Percentiles rank a stretch among this genome's conserved stretches.
Evolutionary conservation across 176 grass and related monocot species (phyloP).

Genomic region (Metroxylon sagu): DNA sequence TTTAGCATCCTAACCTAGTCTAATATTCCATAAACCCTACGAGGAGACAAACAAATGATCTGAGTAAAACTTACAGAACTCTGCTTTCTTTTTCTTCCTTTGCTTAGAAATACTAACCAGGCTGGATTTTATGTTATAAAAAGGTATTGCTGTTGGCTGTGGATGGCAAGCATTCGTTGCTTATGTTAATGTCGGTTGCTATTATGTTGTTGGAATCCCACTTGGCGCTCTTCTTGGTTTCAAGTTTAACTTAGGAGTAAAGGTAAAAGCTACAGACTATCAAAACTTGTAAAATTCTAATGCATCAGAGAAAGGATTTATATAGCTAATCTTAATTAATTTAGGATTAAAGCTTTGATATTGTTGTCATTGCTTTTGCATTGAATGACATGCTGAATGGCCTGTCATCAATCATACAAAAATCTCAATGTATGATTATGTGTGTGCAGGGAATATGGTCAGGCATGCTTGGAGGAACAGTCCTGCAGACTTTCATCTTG

Average conservation of each 20-base stretch:
- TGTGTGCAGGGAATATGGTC: conserved; percentile 36
- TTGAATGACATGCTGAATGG: too few species aligned
- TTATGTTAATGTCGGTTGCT: conserved; percentile 59
- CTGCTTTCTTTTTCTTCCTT: background rate
- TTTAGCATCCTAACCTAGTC: too few species aligned
- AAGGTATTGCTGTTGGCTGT: conserved; percentile 56
- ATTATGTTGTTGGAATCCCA: conserved; percentile 26
- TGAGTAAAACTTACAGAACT: too few species aligned
- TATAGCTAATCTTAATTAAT: too few species aligned
- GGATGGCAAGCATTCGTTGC: conserved; percentile 65
- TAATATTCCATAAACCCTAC: too few species aligned
- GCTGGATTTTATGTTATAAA: background rate
- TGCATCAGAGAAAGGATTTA: too few species aligned
- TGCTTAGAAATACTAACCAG: background rate
- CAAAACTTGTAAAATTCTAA: too few species aligned
- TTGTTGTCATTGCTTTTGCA: too few species aligned
- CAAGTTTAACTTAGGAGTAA: background rate
- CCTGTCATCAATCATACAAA: too few species aligned
- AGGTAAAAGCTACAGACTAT: background rate
- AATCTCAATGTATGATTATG: too few species aligned
- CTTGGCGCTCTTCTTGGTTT: conserved; percentile 8
- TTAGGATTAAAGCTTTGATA: too few species aligned
- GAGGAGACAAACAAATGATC: too few species aligned
- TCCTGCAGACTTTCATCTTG: conserved; percentile 69
- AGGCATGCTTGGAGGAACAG: conserved; percentile 76